Evolutionary conservation across 805 yeast genomes (phyloP), one percentile per base, ranked within the genome.

Genomic region (Metschnikowia reukaufii): DNA sequence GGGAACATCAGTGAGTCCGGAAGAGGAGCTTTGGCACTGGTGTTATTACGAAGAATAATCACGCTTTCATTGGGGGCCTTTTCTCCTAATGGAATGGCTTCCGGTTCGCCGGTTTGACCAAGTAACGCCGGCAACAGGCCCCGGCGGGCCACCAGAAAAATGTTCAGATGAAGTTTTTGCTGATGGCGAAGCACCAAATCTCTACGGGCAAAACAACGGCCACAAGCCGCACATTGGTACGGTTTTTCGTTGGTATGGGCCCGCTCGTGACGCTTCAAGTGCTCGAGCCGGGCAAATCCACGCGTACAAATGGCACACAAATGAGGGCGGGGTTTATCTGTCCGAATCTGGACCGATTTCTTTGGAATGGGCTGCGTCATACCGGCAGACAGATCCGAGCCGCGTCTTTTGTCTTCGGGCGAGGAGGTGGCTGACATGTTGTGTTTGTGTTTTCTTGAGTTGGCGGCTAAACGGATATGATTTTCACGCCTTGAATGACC

Each of bases 271-370:
- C 99, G 82, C 65, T 88, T 90, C 60, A 94, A 75, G 67, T 92
- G 99, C 66, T 92, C 99, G 40, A 88, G 75, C 45, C 99, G 78
- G 1, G 97, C 99, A 77, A 94, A 94, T 2, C 96, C 96, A 50
- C 99, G 76, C 1, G 97, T 88, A 64, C 99, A 94, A 4, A 88
- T 85, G 2, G 85, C 67, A 64, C 99, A 94, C 9, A 88, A 77
- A 61, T 88, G 96, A 1, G 98, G 98, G 48, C 98, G 75, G 12
- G 98, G 98, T 63, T 90, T 90, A 60, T 89, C 95, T 0, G 96
- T 88, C 65, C 88, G 88, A 62, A 88, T 85, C 48, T 83, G 76
- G 37, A 88, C 84, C 4, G 95, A 83, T 62, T 90, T 89, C 56
- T 86, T 84, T 20, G 97, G 96, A 36, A 89, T 88, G 9, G 96